phyloP scores from a whole-genome alignment of 2,329 filamentous ascomycete genomes.

The Trichocomaceae sp. region DNA sequence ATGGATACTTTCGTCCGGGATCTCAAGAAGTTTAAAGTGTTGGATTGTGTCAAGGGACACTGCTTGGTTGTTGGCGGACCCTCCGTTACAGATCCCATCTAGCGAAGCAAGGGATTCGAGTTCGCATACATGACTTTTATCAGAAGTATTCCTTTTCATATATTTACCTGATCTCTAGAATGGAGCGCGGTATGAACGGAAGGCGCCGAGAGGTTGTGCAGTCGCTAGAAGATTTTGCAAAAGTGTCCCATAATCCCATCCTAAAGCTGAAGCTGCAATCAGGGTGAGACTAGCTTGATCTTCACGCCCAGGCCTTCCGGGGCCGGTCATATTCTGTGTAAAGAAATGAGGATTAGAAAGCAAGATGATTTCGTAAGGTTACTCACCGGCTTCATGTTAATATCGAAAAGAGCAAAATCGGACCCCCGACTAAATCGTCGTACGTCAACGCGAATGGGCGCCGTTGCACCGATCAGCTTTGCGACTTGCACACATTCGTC shows the following conservation, averaged over 20 bases:
- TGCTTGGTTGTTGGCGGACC: too few relatives aligned
- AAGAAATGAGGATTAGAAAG: too few relatives aligned
- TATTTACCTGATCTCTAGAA: too few relatives aligned
- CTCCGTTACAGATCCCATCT: too few relatives aligned
- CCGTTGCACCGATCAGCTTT: constrained; percentile 2
- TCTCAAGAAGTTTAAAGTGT: too few relatives aligned
- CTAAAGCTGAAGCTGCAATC: constrained; percentile 38
- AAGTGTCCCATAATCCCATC: constrained; percentile 39
- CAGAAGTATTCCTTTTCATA: too few relatives aligned
- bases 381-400: constrained; percentile 49
- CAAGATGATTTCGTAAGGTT: not conserved
- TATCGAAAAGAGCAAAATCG: constrained; percentile 45
- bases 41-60: too few relatives aligned
- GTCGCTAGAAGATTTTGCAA: constrained; percentile 32
- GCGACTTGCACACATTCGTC: constrained; percentile 36
- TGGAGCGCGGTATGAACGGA: not conserved
- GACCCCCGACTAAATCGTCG: constrained; percentile 31
- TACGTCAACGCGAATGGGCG: constrained; percentile 29
- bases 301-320: constrained; percentile 43
- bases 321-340: constrained; percentile 46
- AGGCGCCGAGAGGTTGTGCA: constrained; percentile 16
- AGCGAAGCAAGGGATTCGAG: too few relatives aligned
- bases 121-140: too few relatives aligned
- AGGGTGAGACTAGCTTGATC: constrained; percentile 44
- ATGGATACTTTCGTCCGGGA: too few relatives aligned